Conservation (phyloP, 352 stramenopile genomes). For the Phytophthora pisi region DNA sequence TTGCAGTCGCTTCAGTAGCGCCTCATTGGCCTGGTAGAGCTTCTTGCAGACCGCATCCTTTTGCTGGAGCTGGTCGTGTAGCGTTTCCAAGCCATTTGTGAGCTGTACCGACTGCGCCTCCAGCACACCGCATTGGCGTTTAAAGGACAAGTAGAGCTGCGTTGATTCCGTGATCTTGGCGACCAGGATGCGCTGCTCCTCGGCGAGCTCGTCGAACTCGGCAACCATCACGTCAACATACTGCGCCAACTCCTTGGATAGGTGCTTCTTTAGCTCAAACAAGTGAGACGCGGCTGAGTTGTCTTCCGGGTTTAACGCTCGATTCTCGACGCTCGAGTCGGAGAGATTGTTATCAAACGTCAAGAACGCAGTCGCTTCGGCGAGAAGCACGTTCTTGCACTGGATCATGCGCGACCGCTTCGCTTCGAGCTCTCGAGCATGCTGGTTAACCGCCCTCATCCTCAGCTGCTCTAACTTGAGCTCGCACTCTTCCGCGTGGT, state of each 20-base stretch:
- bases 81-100: slow-evolving; percentile 31
- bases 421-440: slow-evolving; percentile 48
- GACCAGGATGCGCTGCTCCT: slow-evolving; percentile 61
- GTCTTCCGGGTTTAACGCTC: slow-evolving; percentile 13
- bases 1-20: slow-evolving; percentile 52
- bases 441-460: slow-evolving; percentile 29
- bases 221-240: slow-evolving; percentile 51
- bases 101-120: slow-evolving; percentile 47
- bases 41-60: slow-evolving; percentile 69
- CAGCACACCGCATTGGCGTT: slow-evolving; percentile 51
- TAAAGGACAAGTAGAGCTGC: slow-evolving; percentile 63
- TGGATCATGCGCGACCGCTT: slow-evolving; percentile 53
- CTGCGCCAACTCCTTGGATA: slow-evolving; percentile 53
- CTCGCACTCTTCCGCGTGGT: slow-evolving; percentile 46
- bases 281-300: slow-evolving; percentile 37
- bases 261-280: slow-evolving; percentile 46
- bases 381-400: slow-evolving; percentile 45
- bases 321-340: slow-evolving; percentile 3
- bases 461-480: slow-evolving; percentile 45
- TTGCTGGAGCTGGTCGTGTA: slow-evolving; percentile 49
- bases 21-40: slow-evolving; percentile 69
- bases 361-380: slow-evolving; percentile 52
- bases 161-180: slow-evolving; percentile 66
- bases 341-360: slow-evolving; percentile 27
- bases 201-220: slow-evolving; percentile 65